Evolutionary conservation across 257 asterid species (phyloP).

Genomic region (Buddleja alternifolia): DNA sequence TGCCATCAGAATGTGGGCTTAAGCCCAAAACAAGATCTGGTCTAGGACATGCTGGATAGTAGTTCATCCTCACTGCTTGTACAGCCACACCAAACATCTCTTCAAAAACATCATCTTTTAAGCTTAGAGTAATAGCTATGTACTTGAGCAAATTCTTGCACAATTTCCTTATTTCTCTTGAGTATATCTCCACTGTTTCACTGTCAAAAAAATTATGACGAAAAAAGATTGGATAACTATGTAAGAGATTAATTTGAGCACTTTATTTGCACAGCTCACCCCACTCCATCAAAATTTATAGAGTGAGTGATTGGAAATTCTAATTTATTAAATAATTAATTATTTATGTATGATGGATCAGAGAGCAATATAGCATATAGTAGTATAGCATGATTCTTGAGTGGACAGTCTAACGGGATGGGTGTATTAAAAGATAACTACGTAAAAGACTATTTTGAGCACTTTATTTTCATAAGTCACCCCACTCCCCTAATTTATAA

Average conservation of each 20-base stretch:
- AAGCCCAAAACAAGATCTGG: slow-evolving; percentile 91
- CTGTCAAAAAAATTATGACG: slow-evolving; percentile 39
- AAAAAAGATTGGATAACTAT: background rate
- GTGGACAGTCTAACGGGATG: no score
- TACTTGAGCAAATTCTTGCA: slow-evolving; percentile 78
- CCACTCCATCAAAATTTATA: no score
- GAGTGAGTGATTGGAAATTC: no score
- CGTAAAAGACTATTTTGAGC: no score
- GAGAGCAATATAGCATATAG: no score
- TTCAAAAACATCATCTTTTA: slow-evolving; percentile 62
- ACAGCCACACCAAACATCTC: slow-evolving; percentile 86
- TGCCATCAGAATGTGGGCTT: slow-evolving; percentile 98
- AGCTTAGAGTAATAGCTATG: slow-evolving; percentile 60
- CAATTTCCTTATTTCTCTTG: slow-evolving; percentile 62
- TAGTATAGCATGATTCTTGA: no score
- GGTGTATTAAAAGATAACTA: no score
- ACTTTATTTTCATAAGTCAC: no score
- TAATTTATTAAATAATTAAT: no score
- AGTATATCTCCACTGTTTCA: slow-evolving; percentile 74
- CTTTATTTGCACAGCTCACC: no score
- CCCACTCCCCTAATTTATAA: no score
- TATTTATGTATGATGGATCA: no score
- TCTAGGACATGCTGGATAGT: slow-evolving; percentile 91
- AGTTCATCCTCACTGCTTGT: slow-evolving; percentile 96
- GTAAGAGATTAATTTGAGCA: background rate